Base-by-base conservation (phyloP, 768 basidiomycete genomes). In the Mycena alexandri region DNA sequence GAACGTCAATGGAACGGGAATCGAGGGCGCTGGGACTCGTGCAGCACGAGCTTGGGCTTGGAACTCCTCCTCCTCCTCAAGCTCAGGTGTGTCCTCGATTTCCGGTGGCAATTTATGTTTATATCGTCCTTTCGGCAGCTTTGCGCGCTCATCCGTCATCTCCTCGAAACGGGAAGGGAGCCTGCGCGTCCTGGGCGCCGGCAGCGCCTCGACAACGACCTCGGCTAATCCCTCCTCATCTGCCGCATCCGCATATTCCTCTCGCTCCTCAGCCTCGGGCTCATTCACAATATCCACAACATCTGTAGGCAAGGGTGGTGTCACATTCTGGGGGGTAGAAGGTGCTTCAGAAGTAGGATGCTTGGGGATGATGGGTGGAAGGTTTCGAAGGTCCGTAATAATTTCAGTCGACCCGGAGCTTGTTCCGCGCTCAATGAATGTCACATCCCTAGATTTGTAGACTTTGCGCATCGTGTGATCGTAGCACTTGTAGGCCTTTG, bases 1-100 rank as follows among this genome's bases (percentile, higher is more conserved):
- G 51, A 52, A 52, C 44, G 44, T 46, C 44, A 46, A 46, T 10
- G 44, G 44, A 1, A 46, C 44, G n/a, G n/a, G 2, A 1, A 33
- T 52, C 25, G 29, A 25, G 3, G 51, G 9, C 17, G 4, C 17
- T 52, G 51, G 29, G 16, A 52, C 16, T 19, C 16, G 10, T 14
- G 51, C 51, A 34, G 51, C 2, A 52, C 29, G 51, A 0, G 51
- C 51, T 5, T 52, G 51, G 3, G 51, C 51, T 52, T 52, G 51
- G 2, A 52, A 52, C 51, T 52, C 51, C 51, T 29, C 29, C 29
- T 52, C 51, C 51, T 52, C 51, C 51, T 54, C 52, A 21, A 54
- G 34, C 52, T 5, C 52, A 22, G 34, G 52, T 22, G 19, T 12
- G 52, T 54, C 34, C 19, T 21, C n/a, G 33, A 17, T 5, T 21